Evolutionary conservation across 139 green algal species (phyloP).

Genomic region (Nannochloris sp.): DNA sequence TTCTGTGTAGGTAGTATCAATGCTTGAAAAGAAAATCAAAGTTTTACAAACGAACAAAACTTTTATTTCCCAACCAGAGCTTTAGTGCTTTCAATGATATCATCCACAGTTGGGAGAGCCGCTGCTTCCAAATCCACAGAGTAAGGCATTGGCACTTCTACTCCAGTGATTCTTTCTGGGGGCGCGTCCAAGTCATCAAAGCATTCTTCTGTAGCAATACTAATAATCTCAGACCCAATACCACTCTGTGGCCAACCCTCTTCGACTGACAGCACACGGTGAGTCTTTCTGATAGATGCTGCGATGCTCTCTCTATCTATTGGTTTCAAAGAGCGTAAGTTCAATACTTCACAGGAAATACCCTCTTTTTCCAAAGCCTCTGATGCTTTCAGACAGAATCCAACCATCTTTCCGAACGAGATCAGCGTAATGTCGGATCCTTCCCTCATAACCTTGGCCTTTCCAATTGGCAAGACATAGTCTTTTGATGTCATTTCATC

Average conservation of each 20-base stretch:
- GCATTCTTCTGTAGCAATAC: slow-evolving; percentile 75
- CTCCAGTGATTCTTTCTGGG: slow-evolving; percentile 79
- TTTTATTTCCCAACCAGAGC: slow-evolving; percentile 26
- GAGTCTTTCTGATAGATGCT: slow-evolving; percentile 79
- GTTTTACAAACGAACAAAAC: neutral
- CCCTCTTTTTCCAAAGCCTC: slow-evolving; percentile 79
- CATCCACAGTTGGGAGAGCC: slow-evolving; percentile 67
- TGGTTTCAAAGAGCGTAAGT: slow-evolving; percentile 89
- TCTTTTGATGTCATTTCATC: slow-evolving; percentile 77
- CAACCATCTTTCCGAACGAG: slow-evolving; percentile 90
- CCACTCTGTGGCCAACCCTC: slow-evolving; percentile 96
- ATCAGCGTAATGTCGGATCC: slow-evolving; percentile 91
- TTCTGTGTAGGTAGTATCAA: neutral
- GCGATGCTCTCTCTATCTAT: slow-evolving; percentile 85
- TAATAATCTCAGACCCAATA: slow-evolving; percentile 71
- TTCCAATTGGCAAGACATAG: slow-evolving; percentile 93
- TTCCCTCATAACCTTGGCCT: slow-evolving; percentile 81
- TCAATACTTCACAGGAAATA: slow-evolving; percentile 86
- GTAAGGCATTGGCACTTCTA: slow-evolving; percentile 93
- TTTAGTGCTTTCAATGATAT: slow-evolving; percentile 65
- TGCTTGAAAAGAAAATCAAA: neutral
- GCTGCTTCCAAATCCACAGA: slow-evolving; percentile 83
- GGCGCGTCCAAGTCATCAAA: slow-evolving; percentile 98
- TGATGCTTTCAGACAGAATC: slow-evolving; percentile 77
- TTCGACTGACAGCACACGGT: slow-evolving; percentile 82